Evolutionary conservation across 2,329 filamentous ascomycete genomes (phyloP), one percentile per base, ranked within the genome.

Genomic region (Fusarium ramigenum): DNA sequence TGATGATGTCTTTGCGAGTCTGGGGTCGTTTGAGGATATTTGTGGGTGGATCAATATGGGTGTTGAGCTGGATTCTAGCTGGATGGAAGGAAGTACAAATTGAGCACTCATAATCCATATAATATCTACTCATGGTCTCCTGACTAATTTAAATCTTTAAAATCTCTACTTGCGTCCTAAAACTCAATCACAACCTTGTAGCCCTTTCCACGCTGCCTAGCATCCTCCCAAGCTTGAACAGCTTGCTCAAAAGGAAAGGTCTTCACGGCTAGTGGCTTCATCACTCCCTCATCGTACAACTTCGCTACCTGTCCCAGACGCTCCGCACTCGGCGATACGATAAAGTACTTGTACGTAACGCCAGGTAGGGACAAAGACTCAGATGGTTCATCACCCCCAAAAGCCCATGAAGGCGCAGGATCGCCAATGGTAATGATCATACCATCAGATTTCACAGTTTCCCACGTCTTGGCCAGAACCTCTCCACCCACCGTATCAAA

Each of bases 391-490:
- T 47, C 72, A 6, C 57, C 43, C 0, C 69, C 74, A n/a, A 78
- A 80, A 0, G 80, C 80, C 82, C 81, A 83, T 0, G 63, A 21
- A 0, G 81, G 80, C 1, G 80, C 74, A 11, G 81, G 80, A 47
- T 82, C 82, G 5, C 74, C 81, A 1, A 84, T 77, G 0, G 83
- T 83, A 0, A 84, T 74, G 15, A 83, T 79, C 0, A 64, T 63
- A 0, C 82, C 82, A 18, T 74, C 63, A 4, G 64, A 56, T 43
- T 79, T 80, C 7, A 84, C 73, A 0, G 72, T 68, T 19, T 69
- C 59, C 82, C 81, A 83, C 0, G 75, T 52, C 49, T 76, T 80
- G 2, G 63, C 36, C 28, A 84, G 9, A 2, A 73, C n/a, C 0
- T 66, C 70, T 0, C 47, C 43, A 0, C 70, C 70, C 0, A 73